Evolutionary conservation across 768 basidiomycete genomes (phyloP).

Genomic region (Naganishia kalamii): DNA sequence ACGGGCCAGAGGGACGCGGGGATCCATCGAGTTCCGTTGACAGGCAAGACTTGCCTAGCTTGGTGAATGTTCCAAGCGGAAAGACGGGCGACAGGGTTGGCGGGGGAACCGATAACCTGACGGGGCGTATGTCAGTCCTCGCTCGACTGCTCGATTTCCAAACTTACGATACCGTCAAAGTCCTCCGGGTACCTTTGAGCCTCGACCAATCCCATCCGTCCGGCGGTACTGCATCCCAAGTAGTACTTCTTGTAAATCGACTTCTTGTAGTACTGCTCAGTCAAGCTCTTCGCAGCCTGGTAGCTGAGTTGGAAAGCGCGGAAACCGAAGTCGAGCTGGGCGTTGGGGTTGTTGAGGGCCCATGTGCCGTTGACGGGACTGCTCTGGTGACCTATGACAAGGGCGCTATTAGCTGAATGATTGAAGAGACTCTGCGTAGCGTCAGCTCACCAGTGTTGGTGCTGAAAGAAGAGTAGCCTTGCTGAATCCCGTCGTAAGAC

Average conservation of each 20-base stretch:
- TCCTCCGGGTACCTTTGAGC: not conserved
- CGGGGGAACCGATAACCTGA: conserved; percentile 44
- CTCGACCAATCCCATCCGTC: not conserved
- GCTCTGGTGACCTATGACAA: not conserved
- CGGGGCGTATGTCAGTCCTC: too few relatives aligned
- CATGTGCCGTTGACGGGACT: not conserved
- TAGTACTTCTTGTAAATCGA: not conserved
- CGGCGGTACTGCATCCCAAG: conserved; percentile 3
- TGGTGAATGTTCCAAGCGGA: conserved; percentile 28
- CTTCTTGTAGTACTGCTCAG: not conserved
- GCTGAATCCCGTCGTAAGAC: not conserved
- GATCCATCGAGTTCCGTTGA: conserved; percentile 34
- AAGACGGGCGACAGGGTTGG: conserved; percentile 35
- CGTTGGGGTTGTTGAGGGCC: not conserved
- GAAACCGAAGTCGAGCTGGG: not conserved
- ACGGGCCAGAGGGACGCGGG: conserved; percentile 37
- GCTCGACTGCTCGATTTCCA: too few relatives aligned
- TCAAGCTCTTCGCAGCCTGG: not conserved
- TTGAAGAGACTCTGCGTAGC: too few relatives aligned
- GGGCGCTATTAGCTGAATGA: too few relatives aligned
- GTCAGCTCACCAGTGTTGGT: not conserved
- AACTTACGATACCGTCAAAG: conserved; percentile 1
- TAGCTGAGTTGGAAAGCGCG: not conserved
- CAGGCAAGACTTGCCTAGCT: conserved; percentile 21
- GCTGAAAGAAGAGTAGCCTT: not conserved